Base-by-base conservation (phyloP, 2,329 filamentous ascomycete species). In the Microsporum audouinii region DNA sequence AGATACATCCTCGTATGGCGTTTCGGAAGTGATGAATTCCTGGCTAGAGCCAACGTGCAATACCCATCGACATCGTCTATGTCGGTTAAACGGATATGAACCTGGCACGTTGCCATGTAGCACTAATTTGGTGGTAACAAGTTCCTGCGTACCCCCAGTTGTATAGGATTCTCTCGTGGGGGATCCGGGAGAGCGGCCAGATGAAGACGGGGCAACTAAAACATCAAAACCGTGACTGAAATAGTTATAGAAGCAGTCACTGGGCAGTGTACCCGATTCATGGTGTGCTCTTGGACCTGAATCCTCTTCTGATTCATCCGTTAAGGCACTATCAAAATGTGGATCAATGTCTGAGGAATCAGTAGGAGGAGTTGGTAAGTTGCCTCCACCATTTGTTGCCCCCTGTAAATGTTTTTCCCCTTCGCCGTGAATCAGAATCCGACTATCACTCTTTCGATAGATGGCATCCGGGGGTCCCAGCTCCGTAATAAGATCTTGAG, bases 211-310 rank as follows among this genome's bases (percentile, higher is more conserved):
- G 34, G 85, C 84, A n/a, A 99, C 83, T 3, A 97, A 80, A 7
- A 96, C 83, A 72, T 99, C 94, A 70, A 99, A 95, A 1, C 94
- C 94, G 64, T 96, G 86, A 66, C 92, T 88, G 71, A 96, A 99
- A 72, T 99, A 99, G 72, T 97, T 97, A 75, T 94, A 96, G 72
- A 97, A 99, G 65, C 87, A 91, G 68, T 82, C 79, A 5, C 75
- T 71, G 2, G 75, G 71, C n/a, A 75, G 64, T 5, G 71, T 71
- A 4, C 73, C 71, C 41, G 78, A 75, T 71, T 95, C 89, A 2
- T 84, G 82, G 1, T 85, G 83, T 2, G 74, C 85, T 66, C 71
- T 79, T 77, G 65, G 78, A 34, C 74, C 73, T 58, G 71, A 65
- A 34, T 88, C 87, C 27, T 80, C 79, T 61, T 85, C 83, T 1